Conservation (phyloP, 2,329 filamentous ascomycete species). For the Aspergillus aculeatinus region DNA sequence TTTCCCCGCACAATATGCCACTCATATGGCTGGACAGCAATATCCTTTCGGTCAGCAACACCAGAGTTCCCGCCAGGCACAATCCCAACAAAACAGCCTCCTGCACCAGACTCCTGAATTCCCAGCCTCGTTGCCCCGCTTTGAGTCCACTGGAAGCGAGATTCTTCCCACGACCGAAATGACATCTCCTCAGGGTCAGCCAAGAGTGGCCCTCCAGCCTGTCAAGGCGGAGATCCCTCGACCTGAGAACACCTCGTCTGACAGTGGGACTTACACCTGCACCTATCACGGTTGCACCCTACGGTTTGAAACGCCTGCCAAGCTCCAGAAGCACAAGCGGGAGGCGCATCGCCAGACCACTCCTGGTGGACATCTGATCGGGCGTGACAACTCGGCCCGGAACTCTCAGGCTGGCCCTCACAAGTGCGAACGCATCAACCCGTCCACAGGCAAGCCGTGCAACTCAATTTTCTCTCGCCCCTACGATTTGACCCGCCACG, state of each 20-base stretch:
- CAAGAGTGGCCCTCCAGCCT: constrained; percentile 37
- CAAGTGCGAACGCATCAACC: constrained; percentile 88
- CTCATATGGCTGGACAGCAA: constrained; percentile 49
- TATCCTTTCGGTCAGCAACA: constrained; percentile 46
- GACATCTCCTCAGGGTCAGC: constrained; percentile 33
- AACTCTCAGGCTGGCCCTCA: constrained; percentile 93
- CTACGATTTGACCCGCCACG: constrained; percentile 93
- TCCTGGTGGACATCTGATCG: constrained; percentile 48
- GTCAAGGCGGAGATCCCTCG: constrained; percentile 42
- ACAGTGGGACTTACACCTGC: constrained; percentile 90
- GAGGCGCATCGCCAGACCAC: constrained; percentile 82
- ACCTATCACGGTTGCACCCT: constrained; percentile 88
- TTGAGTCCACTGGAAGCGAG: constrained; percentile 62
- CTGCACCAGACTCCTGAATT: constrained; percentile 55
- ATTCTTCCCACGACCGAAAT: constrained; percentile 32
- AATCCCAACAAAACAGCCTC: constrained; percentile 31
- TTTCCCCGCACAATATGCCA: constrained; percentile 41
- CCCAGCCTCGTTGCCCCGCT: constrained; percentile 58
- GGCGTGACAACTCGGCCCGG: constrained; percentile 51
- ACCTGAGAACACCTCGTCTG: constrained; percentile 66
- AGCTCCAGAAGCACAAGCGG: constrained; percentile 92
- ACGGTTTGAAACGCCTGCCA: constrained; percentile 82
- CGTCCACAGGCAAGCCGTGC: constrained; percentile 91
- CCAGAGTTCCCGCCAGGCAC: constrained; percentile 24
- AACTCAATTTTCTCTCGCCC: constrained; percentile 91